Evolutionary conservation across 257 asterid species (phyloP).

Genomic region (Cordia subcordata): DNA sequence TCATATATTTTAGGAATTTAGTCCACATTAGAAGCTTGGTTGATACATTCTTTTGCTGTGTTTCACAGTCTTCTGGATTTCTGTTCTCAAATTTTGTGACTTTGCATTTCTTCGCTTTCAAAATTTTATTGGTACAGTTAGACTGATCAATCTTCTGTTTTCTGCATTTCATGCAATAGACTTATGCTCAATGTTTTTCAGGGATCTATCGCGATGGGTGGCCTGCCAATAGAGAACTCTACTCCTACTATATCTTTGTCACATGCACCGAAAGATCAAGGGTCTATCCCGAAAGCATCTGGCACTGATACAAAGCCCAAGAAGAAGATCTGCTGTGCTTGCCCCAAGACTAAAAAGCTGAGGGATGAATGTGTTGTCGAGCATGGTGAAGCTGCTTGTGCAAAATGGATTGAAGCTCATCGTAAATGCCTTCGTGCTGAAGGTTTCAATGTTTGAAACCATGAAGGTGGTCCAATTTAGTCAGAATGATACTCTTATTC

Average conservation of each 20-base stretch:
- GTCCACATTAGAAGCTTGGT: too few relatives aligned
- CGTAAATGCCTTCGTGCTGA: constrained; percentile 76
- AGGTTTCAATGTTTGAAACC: constrained; percentile 67
- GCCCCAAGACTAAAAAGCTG: constrained; percentile 83
- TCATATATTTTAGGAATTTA: too few relatives aligned
- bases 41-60: too few relatives aligned
- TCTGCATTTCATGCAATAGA: too few relatives aligned
- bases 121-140: too few relatives aligned
- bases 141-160: too few relatives aligned
- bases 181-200: not conserved
- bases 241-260: too few relatives aligned
- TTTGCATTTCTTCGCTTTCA: too few relatives aligned
- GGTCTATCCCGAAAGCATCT: constrained; percentile 25
- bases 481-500: not conserved
- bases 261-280: constrained; percentile 37
- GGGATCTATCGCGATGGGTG: constrained; percentile 41
- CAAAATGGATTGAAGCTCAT: constrained; percentile 85
- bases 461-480: not conserved
- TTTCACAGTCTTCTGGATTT: too few relatives aligned
- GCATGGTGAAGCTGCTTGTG: constrained; percentile 79
- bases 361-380: constrained; percentile 82
- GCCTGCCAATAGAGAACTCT: constrained; percentile 26
- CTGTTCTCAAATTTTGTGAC: too few relatives aligned
- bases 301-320: too few relatives aligned
- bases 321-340: constrained; percentile 96